A percentile compares a stretch with the other conserved stretches of the same genome.
These are phyloP conservation scores for Candida nanaspora DNA, from an alignment of 805 yeast species.

Conservation along the genomic window DNA sequence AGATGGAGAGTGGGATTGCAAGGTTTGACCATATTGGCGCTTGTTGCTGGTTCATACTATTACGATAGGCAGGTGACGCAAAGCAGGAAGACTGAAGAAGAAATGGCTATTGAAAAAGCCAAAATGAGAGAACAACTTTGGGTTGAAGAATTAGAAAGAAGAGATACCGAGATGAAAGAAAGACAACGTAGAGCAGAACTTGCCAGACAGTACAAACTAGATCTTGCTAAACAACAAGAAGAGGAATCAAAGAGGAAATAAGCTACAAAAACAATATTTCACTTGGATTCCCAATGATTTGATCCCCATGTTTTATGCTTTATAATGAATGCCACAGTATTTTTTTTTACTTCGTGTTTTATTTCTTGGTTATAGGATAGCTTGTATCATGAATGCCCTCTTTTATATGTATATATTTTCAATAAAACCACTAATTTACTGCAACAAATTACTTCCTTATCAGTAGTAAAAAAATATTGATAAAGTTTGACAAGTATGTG, in stretches of 20 bases:
- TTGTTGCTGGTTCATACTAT: conserved; percentile 70
- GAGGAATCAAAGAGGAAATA: not conserved
- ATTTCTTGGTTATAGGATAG: too few species aligned
- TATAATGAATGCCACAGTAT: too few species aligned
- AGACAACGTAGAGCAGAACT: conserved; percentile 62
- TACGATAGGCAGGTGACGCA: conserved; percentile 47
- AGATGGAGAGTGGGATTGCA: conserved; percentile 87
- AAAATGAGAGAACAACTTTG: conserved; percentile 77
- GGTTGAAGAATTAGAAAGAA: conserved; percentile 85
- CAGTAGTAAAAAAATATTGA: too few species aligned
- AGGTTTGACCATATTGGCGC: conserved; percentile 73
- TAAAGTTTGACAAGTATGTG: too few species aligned
- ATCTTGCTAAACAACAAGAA: not conserved
- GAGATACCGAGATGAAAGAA: conserved; percentile 66
- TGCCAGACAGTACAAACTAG: conserved; percentile 32
- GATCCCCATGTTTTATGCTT: too few species aligned
- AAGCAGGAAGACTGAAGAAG: conserved; percentile 47
- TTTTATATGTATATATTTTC: too few species aligned
- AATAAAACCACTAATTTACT: too few species aligned
- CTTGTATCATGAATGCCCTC: too few species aligned
- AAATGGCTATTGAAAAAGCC: conserved; percentile 67
- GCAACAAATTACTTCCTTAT: too few species aligned
- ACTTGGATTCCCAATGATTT: too few species aligned
- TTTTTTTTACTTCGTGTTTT: too few species aligned
- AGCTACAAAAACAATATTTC: too few species aligned